These are phyloP conservation scores for Microcyclosporella mali DNA, from an alignment of 2,329 filamentous ascomycete species.

Conservation along the genomic window DNA sequence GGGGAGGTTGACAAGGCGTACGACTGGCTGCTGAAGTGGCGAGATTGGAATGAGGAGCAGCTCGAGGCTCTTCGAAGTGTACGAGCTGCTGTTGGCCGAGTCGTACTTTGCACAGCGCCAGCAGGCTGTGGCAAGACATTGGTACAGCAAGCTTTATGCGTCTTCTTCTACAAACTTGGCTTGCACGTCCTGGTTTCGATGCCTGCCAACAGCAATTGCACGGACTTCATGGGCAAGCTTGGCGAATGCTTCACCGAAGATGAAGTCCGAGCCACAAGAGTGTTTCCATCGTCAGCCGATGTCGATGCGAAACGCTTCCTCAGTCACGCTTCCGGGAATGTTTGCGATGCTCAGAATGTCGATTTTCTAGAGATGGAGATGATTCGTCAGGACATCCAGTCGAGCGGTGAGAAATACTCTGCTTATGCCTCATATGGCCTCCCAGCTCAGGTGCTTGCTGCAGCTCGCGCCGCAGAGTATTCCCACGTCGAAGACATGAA, in stretches of 20 bases:
- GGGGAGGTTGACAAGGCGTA: slow-evolving; percentile 9
- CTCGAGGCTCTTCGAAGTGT: slow-evolving; percentile 13
- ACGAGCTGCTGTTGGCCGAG: slow-evolving; percentile 9
- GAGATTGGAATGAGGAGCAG: slow-evolving; percentile 16
- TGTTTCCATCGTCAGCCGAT: slow-evolving; percentile 8
- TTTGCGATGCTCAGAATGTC: neutral
- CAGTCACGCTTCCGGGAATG: neutral
- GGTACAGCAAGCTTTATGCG: slow-evolving; percentile 11
- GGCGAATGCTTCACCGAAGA: slow-evolving; percentile 12
- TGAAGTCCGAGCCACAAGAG: slow-evolving; percentile 12
- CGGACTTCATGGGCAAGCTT: slow-evolving; percentile 16
- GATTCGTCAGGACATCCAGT: slow-evolving; percentile 11
- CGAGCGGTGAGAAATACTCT: slow-evolving; percentile 9
- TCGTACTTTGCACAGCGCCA: slow-evolving; percentile 15
- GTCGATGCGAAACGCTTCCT: neutral
- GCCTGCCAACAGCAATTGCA: slow-evolving; percentile 18
- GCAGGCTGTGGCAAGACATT: slow-evolving; percentile 16
- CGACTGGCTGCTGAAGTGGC: slow-evolving; percentile 9
- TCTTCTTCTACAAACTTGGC: slow-evolving; percentile 16
- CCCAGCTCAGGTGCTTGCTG: slow-evolving; percentile 8
- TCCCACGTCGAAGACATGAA: neutral
- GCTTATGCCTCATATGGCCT: slow-evolving; percentile 9
- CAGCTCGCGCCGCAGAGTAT: slow-evolving; percentile 4
- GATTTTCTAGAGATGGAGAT: slow-evolving; percentile 15
- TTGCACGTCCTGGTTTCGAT: slow-evolving; percentile 15